Base-by-base conservation (phyloP, 2,329 filamentous ascomycete species). In the Cladophialophora exuberans region DNA sequence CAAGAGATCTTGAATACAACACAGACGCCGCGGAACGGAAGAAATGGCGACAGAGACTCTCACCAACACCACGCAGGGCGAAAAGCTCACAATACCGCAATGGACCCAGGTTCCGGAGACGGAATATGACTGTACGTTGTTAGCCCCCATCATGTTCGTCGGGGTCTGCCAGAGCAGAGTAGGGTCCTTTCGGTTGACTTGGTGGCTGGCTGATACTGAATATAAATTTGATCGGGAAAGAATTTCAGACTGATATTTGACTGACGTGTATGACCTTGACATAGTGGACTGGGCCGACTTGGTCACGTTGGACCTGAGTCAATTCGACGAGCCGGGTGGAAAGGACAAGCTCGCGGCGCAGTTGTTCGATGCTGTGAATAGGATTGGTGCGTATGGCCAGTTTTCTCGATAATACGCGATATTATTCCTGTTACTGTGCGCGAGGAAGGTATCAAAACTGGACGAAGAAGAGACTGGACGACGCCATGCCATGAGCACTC, bases 291-390 rank as follows among this genome's bases (percentile, higher is more conserved):
- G 61, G 61, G 61, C 61, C 10, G 61, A 63, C 28, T 48, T 63
- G 13, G 61, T 63, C 3, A 63, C 61, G 4, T 54, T 63, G 23
- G 61, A 84, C 60, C 73, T 84, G 2, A 76, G 77, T 26, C 73
- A 77, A 33, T 83, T 81, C 62, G 74, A 80, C 36, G 66, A 73
- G 22, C 79, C 79, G 0, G 79, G 76, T 0, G 81, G 81, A 1
- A 83, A 82, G 61, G 70, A 81, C 55, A 71, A 71, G 36, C 67
- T 85, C 1, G 79, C 79, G 1, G 70, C 73, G 26, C 79, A 83
- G 62, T 73, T 85, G 2, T 75, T 77, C 39, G 75, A 83, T 28
- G 80, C 80, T 1, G 76, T 79, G 5, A 72, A 77, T 42, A 70
- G 73, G 28, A 72, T 76, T 44, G 66, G 66, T 67, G 54, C 30